Conservation (phyloP, 257 asterid genomes). For the Coffea canephora region DNA sequence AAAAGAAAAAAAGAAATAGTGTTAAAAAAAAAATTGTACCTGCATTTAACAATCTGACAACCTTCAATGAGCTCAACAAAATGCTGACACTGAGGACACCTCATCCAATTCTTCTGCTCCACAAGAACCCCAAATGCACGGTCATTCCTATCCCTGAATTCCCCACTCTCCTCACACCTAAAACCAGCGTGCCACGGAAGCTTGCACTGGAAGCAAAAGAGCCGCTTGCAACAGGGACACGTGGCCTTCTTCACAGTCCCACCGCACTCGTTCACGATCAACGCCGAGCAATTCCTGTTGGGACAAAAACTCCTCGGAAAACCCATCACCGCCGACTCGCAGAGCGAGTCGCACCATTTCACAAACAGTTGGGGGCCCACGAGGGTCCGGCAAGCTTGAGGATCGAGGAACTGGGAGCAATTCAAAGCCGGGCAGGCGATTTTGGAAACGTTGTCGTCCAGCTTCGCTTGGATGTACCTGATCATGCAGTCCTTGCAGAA, state of each 20-base stretch:
- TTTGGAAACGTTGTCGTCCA: slow-evolving; percentile 38
- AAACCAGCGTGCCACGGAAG: slow-evolving; percentile 30
- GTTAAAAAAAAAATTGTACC: slow-evolving; percentile 29
- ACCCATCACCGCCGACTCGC: slow-evolving; percentile 45
- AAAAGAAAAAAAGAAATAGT: background rate
- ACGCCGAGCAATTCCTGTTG: slow-evolving; percentile 41
- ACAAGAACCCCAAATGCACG: slow-evolving; percentile 54
- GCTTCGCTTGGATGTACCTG: slow-evolving; percentile 63
- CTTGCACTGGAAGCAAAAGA: slow-evolving; percentile 48
- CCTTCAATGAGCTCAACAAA: slow-evolving; percentile 58
- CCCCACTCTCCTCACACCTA: slow-evolving; percentile 40
- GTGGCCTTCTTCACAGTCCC: slow-evolving; percentile 38
- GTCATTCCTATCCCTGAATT: slow-evolving; percentile 44
- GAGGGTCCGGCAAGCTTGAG: slow-evolving; percentile 38
- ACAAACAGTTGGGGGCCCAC: slow-evolving; percentile 41
- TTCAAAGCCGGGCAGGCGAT: slow-evolving; percentile 60
- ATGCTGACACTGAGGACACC: slow-evolving; percentile 72
- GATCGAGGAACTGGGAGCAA: slow-evolving; percentile 57
- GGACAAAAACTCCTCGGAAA: slow-evolving; percentile 54
- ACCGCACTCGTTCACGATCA: slow-evolving; percentile 73
- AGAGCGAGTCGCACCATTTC: slow-evolving; percentile 72
- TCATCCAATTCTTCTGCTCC: slow-evolving; percentile 52
- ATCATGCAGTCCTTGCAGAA: slow-evolving; percentile 61
- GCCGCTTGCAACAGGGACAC: slow-evolving; percentile 58
- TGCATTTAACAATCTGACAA: slow-evolving; percentile 55